These are phyloP conservation scores for Didymella keratinophila DNA, from an alignment of 2,329 filamentous ascomycete species.

Conservation along the genomic window DNA sequence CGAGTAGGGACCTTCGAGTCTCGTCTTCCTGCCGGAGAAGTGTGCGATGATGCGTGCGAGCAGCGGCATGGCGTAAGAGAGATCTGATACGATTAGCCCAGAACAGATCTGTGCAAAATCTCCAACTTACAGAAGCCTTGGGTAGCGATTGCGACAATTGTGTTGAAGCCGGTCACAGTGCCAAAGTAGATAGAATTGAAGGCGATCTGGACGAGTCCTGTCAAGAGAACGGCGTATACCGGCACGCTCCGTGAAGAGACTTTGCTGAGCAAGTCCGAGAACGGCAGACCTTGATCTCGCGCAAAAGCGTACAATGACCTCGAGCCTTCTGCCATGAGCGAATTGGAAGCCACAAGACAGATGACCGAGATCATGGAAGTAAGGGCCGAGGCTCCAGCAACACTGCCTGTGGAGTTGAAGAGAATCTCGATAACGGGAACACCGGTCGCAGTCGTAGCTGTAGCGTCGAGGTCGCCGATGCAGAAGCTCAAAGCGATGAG, in stretches of 20 bases:
- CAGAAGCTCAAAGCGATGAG: constrained; percentile 53
- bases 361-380: constrained; percentile 60
- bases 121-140: constrained; percentile 61
- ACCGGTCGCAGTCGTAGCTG: constrained; percentile 57
- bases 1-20: constrained; percentile 55
- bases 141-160: constrained; percentile 64
- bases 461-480: constrained; percentile 55
- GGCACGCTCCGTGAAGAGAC: constrained; percentile 60
- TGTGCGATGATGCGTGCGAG: constrained; percentile 60
- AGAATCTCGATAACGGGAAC: constrained; percentile 64
- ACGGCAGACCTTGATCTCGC: constrained; percentile 62
- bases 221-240: constrained; percentile 59
- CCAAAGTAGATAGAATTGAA: constrained; percentile 65
- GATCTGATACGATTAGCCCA: constrained; percentile 47
- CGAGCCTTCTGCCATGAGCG: constrained; percentile 58
- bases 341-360: constrained; percentile 56
- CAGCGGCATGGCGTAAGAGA: constrained; percentile 66
- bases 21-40: constrained; percentile 53
- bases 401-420: constrained; percentile 57
- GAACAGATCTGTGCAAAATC: background rate
- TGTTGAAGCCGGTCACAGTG: constrained; percentile 63
- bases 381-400: constrained; percentile 56
- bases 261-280: constrained; percentile 56
- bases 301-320: constrained; percentile 59
- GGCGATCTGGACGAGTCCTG: constrained; percentile 59